Evolutionary conservation across 441 rosid species (phyloP).

Genomic region (Rhodomyrtus psidioides): DNA sequence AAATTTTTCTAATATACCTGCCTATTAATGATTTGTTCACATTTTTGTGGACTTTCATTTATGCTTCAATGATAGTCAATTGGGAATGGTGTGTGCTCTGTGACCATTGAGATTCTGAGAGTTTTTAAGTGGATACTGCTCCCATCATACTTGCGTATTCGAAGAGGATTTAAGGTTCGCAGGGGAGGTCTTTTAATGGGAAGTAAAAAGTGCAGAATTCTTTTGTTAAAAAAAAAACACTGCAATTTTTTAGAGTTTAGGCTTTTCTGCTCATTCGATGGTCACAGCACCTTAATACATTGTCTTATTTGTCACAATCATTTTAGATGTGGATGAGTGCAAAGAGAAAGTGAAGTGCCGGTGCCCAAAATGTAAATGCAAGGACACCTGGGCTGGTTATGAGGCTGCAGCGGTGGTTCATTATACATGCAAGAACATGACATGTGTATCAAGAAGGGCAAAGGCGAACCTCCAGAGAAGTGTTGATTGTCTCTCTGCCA

Average conservation of each 20-base stretch:
- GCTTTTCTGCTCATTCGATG: not conserved
- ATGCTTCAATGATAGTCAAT: not conserved
- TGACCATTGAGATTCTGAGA: not conserved
- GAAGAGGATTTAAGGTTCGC: not conserved
- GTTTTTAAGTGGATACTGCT: not conserved
- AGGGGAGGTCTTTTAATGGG: not conserved
- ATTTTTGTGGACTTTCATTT: not conserved
- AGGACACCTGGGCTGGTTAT: too few species aligned
- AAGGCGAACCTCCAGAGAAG: too few species aligned
- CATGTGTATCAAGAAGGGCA: slow-evolving; percentile 80
- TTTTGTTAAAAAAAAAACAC: not conserved
- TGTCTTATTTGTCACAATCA: too few species aligned
- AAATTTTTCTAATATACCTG: not conserved
- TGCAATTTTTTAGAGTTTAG: not conserved
- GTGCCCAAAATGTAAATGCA: too few species aligned
- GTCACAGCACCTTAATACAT: slow-evolving; percentile 4
- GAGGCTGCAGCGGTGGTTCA: too few species aligned
- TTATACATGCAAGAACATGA: slow-evolving; percentile 92
- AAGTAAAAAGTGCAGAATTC: not conserved
- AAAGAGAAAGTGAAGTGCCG: too few species aligned
- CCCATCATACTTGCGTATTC: not conserved
- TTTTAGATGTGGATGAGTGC: too few species aligned
- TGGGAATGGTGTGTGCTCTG: not conserved
- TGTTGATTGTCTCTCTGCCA: too few species aligned
- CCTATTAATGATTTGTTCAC: not conserved